A percentile compares a stretch with the other conserved stretches of the same genome.
Conservation (phyloP, 768 basidiomycete genomes). For the Amanita fuliginea region DNA sequence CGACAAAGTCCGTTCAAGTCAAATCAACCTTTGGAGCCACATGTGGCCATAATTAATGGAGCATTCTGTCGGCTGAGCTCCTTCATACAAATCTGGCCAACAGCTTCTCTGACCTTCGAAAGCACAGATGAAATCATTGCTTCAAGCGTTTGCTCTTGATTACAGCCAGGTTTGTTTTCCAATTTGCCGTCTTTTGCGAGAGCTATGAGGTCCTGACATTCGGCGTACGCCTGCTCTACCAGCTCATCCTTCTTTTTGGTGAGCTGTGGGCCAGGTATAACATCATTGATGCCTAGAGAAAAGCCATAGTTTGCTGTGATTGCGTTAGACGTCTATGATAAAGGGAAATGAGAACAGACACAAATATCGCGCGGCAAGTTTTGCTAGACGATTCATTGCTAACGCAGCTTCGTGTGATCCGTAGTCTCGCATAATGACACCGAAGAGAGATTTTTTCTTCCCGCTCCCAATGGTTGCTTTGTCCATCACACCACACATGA, state of each 20-base stretch:
- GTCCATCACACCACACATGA: conserved; percentile 99
- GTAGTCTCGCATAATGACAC: conserved; percentile 94
- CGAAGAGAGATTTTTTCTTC: conserved; percentile 99
- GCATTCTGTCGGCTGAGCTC: conserved; percentile 97
- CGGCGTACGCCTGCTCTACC: conserved; percentile 81
- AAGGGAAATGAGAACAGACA: conserved; percentile 12
- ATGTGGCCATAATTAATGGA: conserved; percentile 97
- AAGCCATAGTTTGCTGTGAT: conserved; percentile 89
- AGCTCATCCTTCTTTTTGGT: conserved; percentile 71
- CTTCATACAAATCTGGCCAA: conserved; percentile 96
- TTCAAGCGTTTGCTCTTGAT: conserved; percentile 95
- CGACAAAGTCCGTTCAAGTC: neutral
- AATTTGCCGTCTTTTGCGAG: conserved; percentile 84
- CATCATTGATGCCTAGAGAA: conserved; percentile 96
- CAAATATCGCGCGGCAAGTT: conserved; percentile 89
- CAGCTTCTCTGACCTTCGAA: conserved; percentile 91
- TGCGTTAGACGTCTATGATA: conserved; percentile 1
- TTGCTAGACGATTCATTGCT: conserved; percentile 94
- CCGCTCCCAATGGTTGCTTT: conserved; percentile 96
- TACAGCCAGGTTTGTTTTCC: conserved; percentile 95
- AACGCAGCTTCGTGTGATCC: conserved; percentile 88
- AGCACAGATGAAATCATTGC: conserved; percentile 90
- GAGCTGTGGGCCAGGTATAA: conserved; percentile 88
- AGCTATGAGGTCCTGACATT: conserved; percentile 81
- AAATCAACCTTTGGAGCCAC: conserved; percentile 85